A percentile compares a stretch with the other conserved stretches of the same genome.
phyloP scores from a whole-genome alignment of 208 protist genomes.

The Entamoeba invadens region DNA sequence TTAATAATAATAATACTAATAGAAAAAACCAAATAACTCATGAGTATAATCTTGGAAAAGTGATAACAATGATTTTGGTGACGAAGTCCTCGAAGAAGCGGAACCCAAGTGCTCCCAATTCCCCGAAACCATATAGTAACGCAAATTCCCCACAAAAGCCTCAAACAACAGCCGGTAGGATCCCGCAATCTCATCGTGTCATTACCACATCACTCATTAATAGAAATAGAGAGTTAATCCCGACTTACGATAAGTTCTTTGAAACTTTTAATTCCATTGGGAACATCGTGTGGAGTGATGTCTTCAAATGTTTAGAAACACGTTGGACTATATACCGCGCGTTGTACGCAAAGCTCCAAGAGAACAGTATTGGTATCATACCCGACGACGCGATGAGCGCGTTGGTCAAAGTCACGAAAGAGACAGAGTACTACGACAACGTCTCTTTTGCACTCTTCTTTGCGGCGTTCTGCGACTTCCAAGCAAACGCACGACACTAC shows the following conservation, averaged over 20 bases:
- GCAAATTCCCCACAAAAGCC: too few species aligned
- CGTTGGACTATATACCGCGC: not conserved
- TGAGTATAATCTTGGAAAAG: too few species aligned
- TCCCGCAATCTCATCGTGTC: too few species aligned
- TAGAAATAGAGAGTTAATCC: not conserved
- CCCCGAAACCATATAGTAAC: too few species aligned
- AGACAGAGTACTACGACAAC: not conserved
- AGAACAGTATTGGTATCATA: not conserved
- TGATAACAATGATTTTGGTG: too few species aligned
- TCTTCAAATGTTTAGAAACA: not conserved
- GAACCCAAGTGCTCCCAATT: too few species aligned
- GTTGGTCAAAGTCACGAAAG: not conserved
- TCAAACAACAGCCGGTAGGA: too few species aligned
- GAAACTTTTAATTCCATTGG: not conserved
- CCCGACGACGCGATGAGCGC: not conserved
- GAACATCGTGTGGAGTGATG: not conserved
- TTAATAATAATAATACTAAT: too few species aligned
- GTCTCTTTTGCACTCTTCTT: not conserved
- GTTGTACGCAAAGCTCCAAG: not conserved
- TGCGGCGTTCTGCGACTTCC: not conserved
- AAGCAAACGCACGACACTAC: not conserved
- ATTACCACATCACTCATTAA: not conserved
- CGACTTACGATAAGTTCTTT: not conserved
- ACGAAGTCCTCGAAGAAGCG: too few species aligned
- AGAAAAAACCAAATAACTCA: too few species aligned